phyloP scores from a whole-genome alignment of 2,329 filamentous ascomycete species.

The Trichoderma koningiopsis region DNA sequence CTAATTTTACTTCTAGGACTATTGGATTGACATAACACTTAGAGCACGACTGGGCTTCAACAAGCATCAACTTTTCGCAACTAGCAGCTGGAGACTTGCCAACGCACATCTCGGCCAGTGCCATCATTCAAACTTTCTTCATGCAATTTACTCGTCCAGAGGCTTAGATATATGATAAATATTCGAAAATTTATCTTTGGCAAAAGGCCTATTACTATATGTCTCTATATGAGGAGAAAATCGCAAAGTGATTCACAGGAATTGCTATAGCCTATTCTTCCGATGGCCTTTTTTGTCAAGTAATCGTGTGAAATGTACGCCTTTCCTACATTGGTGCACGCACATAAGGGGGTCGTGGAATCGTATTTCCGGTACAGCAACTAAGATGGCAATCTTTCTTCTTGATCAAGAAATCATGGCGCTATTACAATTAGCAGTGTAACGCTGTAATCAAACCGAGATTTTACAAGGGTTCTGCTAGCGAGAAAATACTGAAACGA shows the following conservation, averaged over 20 bases:
- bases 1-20: neutral
- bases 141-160: slow-evolving; percentile 36
- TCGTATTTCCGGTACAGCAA: neutral
- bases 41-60: slow-evolving; percentile 51
- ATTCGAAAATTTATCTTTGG: neutral
- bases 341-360: neutral
- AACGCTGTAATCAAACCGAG: neutral
- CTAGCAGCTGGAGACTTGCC: slow-evolving; percentile 43
- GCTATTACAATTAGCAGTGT: neutral
- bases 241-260: neutral
- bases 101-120: slow-evolving; percentile 47
- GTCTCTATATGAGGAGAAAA: neutral
- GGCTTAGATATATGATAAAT: neutral
- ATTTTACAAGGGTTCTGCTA: neutral
- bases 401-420: too few species aligned
- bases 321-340: neutral
- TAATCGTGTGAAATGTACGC: neutral
- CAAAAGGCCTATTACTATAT: neutral
- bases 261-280: neutral
- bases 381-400: too few species aligned
- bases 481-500: neutral
- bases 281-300: neutral
- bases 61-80: slow-evolving; percentile 48
- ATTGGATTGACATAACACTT: neutral
- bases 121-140: slow-evolving; percentile 50